phyloP scores from a whole-genome alignment of 2,329 filamentous ascomycete species.

The Alternaria sp. region DNA sequence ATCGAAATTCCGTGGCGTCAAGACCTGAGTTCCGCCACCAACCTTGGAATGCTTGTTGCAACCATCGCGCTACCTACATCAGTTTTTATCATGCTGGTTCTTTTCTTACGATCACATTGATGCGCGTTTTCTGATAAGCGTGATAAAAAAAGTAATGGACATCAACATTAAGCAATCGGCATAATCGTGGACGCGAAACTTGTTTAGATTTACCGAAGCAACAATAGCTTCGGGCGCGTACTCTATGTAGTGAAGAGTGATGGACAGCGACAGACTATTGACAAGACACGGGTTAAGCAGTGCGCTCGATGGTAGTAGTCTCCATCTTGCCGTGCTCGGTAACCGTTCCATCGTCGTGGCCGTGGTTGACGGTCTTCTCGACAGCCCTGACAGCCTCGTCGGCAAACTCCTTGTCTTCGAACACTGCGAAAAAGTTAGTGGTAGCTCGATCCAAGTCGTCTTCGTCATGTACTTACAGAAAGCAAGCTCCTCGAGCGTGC shows the following conservation, averaged over 20 bases:
- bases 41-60: neutral
- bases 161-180: neutral
- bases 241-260: neutral
- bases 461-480: conserved; percentile 32
- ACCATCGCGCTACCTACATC: neutral
- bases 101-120: neutral
- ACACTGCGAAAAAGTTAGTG: conserved; percentile 34
- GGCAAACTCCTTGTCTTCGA: conserved; percentile 43
- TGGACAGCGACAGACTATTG: neutral
- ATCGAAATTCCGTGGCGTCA: neutral
- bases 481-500: conserved; percentile 66
- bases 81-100: neutral
- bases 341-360: conserved; percentile 10
- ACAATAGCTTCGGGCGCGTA: neutral
- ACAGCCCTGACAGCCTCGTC: conserved; percentile 42
- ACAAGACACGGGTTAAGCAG: conserved; percentile 7
- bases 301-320: conserved; percentile 19
- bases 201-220: neutral
- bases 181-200: neutral
- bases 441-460: too few species aligned
- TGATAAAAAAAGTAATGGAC: neutral
- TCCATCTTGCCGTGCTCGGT: neutral
- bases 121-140: neutral
- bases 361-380: conserved; percentile 43
- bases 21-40: neutral